Evolutionary conservation across 208 protist genomes (phyloP).

Genomic region (Leishmania lainsoni): DNA sequence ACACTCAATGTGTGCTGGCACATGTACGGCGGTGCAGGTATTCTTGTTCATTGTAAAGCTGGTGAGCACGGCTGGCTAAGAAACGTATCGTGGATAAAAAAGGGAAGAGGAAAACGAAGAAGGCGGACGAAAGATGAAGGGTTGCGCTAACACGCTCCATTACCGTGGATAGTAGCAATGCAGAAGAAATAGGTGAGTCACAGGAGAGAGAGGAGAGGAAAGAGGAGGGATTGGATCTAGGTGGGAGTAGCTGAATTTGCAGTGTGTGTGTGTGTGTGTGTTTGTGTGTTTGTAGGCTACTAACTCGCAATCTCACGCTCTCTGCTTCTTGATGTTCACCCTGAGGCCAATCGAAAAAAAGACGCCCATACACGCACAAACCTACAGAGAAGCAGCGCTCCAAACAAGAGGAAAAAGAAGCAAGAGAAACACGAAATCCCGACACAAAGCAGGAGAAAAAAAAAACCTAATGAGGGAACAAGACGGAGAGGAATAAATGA

Average conservation of each 20-base stretch:
- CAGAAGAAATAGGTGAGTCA: neutral
- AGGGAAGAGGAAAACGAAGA: slow-evolving; percentile 30
- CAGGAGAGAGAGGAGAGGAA: neutral
- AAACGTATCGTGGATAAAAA: neutral
- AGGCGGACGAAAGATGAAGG: slow-evolving; percentile 9
- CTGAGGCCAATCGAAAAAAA: neutral
- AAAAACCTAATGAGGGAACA: neutral
- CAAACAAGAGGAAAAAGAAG: neutral
- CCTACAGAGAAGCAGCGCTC: neutral
- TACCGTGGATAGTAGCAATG: neutral
- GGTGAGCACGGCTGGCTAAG: neutral
- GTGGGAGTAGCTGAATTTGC: neutral
- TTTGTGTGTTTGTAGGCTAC: neutral
- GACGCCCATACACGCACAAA: neutral
- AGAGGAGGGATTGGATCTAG: neutral
- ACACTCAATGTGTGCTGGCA: slow-evolving; percentile 54
- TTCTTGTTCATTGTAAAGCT: slow-evolving; percentile 44
- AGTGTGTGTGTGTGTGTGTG: neutral
- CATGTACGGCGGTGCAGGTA: slow-evolving; percentile 53
- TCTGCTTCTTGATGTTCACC: neutral
- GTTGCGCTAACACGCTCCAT: neutral
- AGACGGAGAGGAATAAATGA: neutral
- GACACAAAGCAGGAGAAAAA: neutral
- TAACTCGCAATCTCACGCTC: neutral
- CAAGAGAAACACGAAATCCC: neutral